A percentile compares a stretch with the other conserved stretches of the same genome.
Conservation (phyloP, 2,329 filamentous ascomycete species). For the Talaromyces atroroseus region DNA sequence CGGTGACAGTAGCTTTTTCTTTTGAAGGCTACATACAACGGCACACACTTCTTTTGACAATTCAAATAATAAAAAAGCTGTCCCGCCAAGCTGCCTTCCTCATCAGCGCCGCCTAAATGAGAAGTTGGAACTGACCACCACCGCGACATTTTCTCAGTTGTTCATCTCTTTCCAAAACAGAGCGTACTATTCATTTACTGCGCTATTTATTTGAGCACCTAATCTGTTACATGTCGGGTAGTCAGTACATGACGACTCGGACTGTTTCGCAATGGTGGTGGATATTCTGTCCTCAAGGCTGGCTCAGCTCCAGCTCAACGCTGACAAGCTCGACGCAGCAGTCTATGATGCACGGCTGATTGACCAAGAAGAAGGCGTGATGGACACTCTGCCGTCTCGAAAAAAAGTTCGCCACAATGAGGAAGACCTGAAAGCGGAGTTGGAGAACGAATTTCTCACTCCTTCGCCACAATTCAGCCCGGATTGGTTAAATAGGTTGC, state of each 20-base stretch:
- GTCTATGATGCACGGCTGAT: slow-evolving; percentile 26
- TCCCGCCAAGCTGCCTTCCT: neutral
- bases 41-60: neutral
- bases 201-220: neutral
- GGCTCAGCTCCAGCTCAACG: slow-evolving; percentile 23
- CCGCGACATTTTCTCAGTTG: neutral
- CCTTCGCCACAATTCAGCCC: slow-evolving; percentile 74
- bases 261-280: slow-evolving; percentile 17
- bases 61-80: neutral
- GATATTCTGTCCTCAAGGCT: slow-evolving; percentile 25
- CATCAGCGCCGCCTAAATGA: neutral
- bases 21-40: neutral
- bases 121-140: neutral
- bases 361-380: slow-evolving; percentile 25
- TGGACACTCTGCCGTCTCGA: slow-evolving; percentile 35
- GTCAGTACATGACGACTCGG: neutral
- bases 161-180: neutral
- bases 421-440: slow-evolving; percentile 60
- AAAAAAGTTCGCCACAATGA: slow-evolving; percentile 42
- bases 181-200: neutral
- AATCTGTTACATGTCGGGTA: neutral
- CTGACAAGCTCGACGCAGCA: slow-evolving; percentile 19
- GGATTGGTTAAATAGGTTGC: slow-evolving; percentile 81
- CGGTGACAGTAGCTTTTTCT: neutral
- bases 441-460: slow-evolving; percentile 72